Evolutionary conservation across 768 basidiomycete species (phyloP), one percentile per base, ranked within the genome.

Genomic region (Podaxis rugospora): DNA sequence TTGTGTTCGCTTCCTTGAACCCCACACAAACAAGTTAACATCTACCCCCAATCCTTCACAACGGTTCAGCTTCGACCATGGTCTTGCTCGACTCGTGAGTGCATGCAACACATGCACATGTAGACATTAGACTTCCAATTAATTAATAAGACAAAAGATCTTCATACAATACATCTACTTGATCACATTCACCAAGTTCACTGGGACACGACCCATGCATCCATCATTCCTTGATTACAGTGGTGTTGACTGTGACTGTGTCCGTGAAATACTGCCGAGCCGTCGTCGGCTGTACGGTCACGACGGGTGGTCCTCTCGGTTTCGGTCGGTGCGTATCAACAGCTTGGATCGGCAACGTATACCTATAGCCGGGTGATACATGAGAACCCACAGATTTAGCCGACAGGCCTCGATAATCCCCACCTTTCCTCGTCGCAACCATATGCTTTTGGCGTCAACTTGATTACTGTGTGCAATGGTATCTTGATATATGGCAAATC

Each of bases 401-500:
- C 21, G 39, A 50, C 35, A 40, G 14, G 18, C 14, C 42, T n/a
- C 5, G 42, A 52, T 39, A n/a, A 50, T 59, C 78, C 78, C 51
- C 59, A 89, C 90, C 95, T 82, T 72, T 95, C 95, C 71, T 99
- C 97, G 71, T 98, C 95, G 77, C 96, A 98, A 40, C 97, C 97
- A 71, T 98, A 99, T 1, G 97, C 97, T 70, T 93, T 95, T 9
- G 97, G 97, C 0, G 96, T 98, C 50, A 99, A 82, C 75, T 98
- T 98, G 73, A 99, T 97, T 39, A 99, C 90, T 0, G 96, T 99
- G 71, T 99, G 97, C 59, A 96, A 74, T 0, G 95, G 95, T 50
- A 98, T 95, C 77, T 95, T 96, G 80, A 98, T 92, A 71, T 99
- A 99, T 1, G 97, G 97, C 36, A 99, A 80, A 69, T 98, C 95